Evolutionary conservation across 495 filamentous ascomycete species (phyloP).

Genomic region (Geoglossum glabrum): DNA sequence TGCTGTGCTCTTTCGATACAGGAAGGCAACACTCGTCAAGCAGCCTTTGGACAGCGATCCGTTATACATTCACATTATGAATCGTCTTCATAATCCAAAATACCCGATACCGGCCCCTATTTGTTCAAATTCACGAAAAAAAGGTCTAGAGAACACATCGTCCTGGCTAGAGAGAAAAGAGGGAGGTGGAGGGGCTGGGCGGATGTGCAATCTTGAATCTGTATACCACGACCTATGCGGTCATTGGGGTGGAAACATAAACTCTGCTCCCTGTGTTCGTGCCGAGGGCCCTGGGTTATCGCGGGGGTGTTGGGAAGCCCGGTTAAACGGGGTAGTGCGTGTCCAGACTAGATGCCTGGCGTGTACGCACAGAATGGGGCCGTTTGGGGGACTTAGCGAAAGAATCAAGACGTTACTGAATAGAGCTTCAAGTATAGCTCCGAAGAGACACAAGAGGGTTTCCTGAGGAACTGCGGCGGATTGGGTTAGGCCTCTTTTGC

Average conservation of each 20-base stretch:
- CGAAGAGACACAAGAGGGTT: background rate
- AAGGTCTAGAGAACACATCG: background rate
- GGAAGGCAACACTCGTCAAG: background rate
- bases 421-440: background rate
- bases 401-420: background rate
- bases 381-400: background rate
- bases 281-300: background rate
- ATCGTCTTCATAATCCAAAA: background rate
- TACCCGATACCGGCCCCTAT: background rate
- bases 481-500: too few species aligned
- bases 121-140: background rate
- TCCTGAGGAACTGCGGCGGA: background rate
- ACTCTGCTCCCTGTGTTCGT: background rate
- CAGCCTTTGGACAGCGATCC: background rate
- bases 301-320: background rate
- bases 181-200: background rate
- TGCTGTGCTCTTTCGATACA: background rate
- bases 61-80: background rate
- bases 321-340: background rate
- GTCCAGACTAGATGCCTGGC: background rate
- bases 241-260: constrained; percentile 3
- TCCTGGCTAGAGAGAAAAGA: background rate
- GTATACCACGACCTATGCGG: constrained; percentile 4
- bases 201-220: constrained; percentile 1
- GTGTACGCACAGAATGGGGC: background rate